phyloP scores from a whole-genome alignment of 2,329 filamentous ascomycete species.

The Pleomassaria siparia region DNA sequence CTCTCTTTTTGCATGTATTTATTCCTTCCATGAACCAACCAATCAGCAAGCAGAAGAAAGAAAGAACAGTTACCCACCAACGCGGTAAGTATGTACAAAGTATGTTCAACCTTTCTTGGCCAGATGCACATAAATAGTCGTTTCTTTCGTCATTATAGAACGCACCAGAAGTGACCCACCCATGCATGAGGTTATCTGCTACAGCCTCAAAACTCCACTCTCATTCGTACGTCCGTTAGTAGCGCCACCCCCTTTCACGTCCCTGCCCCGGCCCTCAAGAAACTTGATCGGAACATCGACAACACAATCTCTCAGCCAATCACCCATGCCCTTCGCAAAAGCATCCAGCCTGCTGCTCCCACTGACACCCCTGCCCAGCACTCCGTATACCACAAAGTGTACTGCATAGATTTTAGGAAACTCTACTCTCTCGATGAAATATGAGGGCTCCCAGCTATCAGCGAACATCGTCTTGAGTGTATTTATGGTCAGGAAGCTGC shows the following conservation, averaged over 20 bases:
- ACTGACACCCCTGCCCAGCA: slow-evolving; percentile 47
- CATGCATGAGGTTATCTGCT: too few species aligned
- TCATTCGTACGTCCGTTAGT: not conserved
- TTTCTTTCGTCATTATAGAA: too few species aligned
- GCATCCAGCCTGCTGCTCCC: slow-evolving; percentile 52
- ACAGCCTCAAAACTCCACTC: not conserved
- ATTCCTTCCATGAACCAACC: too few species aligned
- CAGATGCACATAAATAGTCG: too few species aligned
- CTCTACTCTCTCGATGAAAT: slow-evolving; percentile 33
- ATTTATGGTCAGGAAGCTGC: slow-evolving; percentile 26
- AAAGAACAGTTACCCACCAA: too few species aligned
- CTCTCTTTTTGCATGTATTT: too few species aligned
- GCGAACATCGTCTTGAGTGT: slow-evolving; percentile 31
- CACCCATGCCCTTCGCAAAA: slow-evolving; percentile 57
- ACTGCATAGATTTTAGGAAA: slow-evolving; percentile 33
- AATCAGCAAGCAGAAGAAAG: too few species aligned
- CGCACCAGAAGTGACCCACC: too few species aligned
- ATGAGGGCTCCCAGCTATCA: slow-evolving; percentile 26
- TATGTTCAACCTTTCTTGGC: too few species aligned
- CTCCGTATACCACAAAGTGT: slow-evolving; percentile 43
- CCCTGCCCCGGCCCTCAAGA: slow-evolving; percentile 19
- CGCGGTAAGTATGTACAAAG: too few species aligned
- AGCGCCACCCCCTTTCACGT: too few species aligned
- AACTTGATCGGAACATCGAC: slow-evolving; percentile 44
- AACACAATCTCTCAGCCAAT: slow-evolving; percentile 52